Percentiles rank a stretch among this genome's conserved stretches.
phyloP scores from a whole-genome alignment of 2,329 filamentous ascomycete genomes.

The Aspergillus floridensis region DNA sequence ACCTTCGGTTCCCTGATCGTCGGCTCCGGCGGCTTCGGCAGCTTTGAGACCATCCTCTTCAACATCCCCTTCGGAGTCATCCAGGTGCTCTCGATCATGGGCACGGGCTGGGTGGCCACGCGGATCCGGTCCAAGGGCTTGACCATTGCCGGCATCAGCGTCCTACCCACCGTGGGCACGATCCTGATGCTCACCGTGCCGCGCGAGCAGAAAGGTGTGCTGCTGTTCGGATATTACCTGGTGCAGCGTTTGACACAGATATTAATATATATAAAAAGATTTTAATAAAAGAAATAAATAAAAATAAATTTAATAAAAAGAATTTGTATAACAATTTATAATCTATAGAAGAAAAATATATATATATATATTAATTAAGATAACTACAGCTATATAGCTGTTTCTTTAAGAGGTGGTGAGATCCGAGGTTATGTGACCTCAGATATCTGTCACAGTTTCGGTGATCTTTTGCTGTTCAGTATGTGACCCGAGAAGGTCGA shows the following conservation, averaged over 20 bases:
- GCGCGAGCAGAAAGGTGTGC: conserved; percentile 47
- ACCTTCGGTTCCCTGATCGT: conserved; percentile 44
- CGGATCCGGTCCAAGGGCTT: conserved; percentile 45
- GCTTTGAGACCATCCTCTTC: conserved; percentile 43
- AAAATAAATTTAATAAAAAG: too few relatives aligned
- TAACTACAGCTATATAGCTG: too few relatives aligned
- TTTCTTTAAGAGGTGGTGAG: too few relatives aligned
- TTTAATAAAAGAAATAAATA: too few relatives aligned
- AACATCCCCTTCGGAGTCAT: conserved; percentile 43
- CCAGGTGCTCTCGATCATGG: conserved; percentile 38
- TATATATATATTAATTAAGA: too few relatives aligned
- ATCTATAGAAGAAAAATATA: too few relatives aligned
- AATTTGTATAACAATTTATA: too few relatives aligned
- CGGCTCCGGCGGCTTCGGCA: conserved; percentile 42
- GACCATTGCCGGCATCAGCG: conserved; percentile 41
- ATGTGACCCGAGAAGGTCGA: too few relatives aligned
- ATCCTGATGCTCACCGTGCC: conserved; percentile 52
- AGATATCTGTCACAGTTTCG: too few relatives aligned
- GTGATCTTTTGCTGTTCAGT: too few relatives aligned
- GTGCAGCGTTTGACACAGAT: conserved; percentile 29
- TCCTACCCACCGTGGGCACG: conserved; percentile 43
- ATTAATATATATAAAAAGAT: too few relatives aligned
- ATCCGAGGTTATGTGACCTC: too few relatives aligned
- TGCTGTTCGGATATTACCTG: conserved; percentile 54
- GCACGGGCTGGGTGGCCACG: conserved; percentile 41